Evolutionary conservation across 148 eudicot species (phyloP).

Genomic region (Chenopodium suecicum): DNA sequence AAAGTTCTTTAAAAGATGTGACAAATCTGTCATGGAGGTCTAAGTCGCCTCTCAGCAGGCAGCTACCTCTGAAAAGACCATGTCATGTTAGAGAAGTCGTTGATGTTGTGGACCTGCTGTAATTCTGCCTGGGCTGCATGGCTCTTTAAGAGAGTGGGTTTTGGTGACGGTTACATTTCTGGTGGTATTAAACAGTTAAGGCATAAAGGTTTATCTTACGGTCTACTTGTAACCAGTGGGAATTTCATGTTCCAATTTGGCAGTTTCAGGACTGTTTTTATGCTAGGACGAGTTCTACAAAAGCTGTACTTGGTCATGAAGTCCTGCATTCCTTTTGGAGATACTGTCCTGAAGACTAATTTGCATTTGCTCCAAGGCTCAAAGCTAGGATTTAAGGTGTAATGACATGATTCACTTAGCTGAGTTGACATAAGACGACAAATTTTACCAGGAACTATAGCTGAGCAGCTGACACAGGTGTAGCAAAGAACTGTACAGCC

Average conservation of each 20-base stretch:
- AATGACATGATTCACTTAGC: neutral
- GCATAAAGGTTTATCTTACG: neutral
- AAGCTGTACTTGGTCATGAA: neutral
- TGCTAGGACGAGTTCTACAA: neutral
- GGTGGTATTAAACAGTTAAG: neutral
- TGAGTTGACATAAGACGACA: neutral
- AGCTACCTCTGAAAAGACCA: conserved; percentile 58
- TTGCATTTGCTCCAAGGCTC: neutral
- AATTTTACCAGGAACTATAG: neutral
- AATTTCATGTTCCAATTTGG: neutral
- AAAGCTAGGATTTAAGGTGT: neutral
- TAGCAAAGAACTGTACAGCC: neutral
- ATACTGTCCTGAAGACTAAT: neutral
- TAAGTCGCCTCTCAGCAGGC: conserved; percentile 42
- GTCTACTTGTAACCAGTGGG: neutral
- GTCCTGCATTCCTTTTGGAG: neutral
- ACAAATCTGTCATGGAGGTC: conserved; percentile 37
- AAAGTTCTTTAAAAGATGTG: conserved; percentile 46
- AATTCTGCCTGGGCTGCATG: neutral
- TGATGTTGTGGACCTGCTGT: conserved; percentile 20
- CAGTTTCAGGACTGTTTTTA: neutral
- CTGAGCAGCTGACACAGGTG: neutral
- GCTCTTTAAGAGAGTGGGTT: neutral
- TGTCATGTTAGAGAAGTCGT: conserved; percentile 40
- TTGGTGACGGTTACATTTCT: neutral